phyloP scores from a whole-genome alignment of 2,329 filamentous ascomycete species.

The Kalmusia sp. region DNA sequence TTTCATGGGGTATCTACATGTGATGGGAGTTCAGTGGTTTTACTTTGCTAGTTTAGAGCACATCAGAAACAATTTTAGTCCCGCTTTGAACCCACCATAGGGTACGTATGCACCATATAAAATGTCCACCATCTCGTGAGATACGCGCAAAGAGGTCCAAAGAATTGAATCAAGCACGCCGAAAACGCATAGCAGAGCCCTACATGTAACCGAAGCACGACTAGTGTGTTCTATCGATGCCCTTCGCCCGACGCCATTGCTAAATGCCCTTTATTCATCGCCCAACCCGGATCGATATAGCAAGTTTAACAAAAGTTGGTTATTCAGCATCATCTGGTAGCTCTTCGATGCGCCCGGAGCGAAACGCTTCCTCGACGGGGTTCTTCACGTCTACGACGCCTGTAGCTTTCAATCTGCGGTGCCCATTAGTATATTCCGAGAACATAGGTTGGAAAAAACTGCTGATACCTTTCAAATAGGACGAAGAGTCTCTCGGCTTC shows the following conservation, averaged over 20 bases:
- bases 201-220: background rate
- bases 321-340: slow-evolving; percentile 61
- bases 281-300: background rate
- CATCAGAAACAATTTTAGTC: too few relatives aligned
- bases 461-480: slow-evolving; percentile 77
- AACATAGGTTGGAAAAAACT: background rate
- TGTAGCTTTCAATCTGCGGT: slow-evolving; percentile 68
- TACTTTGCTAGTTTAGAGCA: background rate
- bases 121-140: too few relatives aligned
- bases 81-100: too few relatives aligned
- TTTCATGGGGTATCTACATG: too few relatives aligned
- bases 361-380: slow-evolving; percentile 73
- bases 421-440: slow-evolving; percentile 9
- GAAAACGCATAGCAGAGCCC: background rate
- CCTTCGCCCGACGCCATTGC: background rate
- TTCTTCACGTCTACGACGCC: slow-evolving; percentile 82
- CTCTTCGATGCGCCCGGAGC: slow-evolving; percentile 75
- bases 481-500: slow-evolving; percentile 92
- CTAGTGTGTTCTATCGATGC: background rate
- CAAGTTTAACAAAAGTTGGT: background rate
- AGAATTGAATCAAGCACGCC: too few relatives aligned
- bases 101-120: too few relatives aligned
- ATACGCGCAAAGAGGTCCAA: too few relatives aligned
- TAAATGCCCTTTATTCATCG: background rate
- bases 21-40: background rate